Evolutionary conservation across 495 filamentous ascomycete genomes (phyloP).

Genomic region (Cladorrhinum samala): DNA sequence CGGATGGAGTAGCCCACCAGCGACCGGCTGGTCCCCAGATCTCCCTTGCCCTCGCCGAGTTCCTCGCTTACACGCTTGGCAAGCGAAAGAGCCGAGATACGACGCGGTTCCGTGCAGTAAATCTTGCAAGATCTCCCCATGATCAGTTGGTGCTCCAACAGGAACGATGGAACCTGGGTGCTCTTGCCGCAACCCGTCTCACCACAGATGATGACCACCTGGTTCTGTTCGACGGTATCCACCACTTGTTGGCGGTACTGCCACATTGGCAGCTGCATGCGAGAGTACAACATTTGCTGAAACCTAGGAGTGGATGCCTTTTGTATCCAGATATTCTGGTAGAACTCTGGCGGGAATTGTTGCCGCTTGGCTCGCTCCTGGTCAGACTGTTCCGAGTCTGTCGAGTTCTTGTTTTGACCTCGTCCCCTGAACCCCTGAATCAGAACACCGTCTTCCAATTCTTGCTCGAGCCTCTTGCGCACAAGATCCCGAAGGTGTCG

Average conservation of each 20-base stretch:
- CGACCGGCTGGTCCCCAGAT: slow-evolving; percentile 74
- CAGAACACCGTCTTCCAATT: slow-evolving; percentile 68
- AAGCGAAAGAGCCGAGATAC: slow-evolving; percentile 92
- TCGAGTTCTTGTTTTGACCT: slow-evolving; percentile 40
- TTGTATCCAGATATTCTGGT: slow-evolving; percentile 62
- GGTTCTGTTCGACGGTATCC: slow-evolving; percentile 62
- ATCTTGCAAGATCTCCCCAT: slow-evolving; percentile 79
- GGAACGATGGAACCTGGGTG: slow-evolving; percentile 88
- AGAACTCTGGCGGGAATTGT: slow-evolving; percentile 31
- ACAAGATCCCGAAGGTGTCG: slow-evolving; percentile 57
- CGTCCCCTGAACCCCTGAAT: slow-evolving; percentile 66
- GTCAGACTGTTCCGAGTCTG: slow-evolving; percentile 39
- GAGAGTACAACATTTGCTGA: slow-evolving; percentile 53
- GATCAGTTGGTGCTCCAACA: slow-evolving; percentile 81
- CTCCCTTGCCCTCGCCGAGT: slow-evolving; percentile 73
- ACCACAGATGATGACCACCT: slow-evolving; percentile 84
- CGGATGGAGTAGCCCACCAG: slow-evolving; percentile 92
- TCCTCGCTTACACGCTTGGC: slow-evolving; percentile 90
- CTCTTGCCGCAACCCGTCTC: slow-evolving; percentile 97
- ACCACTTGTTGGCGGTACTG: slow-evolving; percentile 72
- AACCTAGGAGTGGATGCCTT: slow-evolving; percentile 58
- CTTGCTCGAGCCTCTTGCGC: slow-evolving; percentile 47
- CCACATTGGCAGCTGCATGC: slow-evolving; percentile 84
- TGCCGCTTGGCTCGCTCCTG: slow-evolving; percentile 31
- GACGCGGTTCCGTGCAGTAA: slow-evolving; percentile 90